Evolutionary conservation across 371 early-diverging fungal species (phyloP).

Genomic region (Zancudomyces culisetae): DNA sequence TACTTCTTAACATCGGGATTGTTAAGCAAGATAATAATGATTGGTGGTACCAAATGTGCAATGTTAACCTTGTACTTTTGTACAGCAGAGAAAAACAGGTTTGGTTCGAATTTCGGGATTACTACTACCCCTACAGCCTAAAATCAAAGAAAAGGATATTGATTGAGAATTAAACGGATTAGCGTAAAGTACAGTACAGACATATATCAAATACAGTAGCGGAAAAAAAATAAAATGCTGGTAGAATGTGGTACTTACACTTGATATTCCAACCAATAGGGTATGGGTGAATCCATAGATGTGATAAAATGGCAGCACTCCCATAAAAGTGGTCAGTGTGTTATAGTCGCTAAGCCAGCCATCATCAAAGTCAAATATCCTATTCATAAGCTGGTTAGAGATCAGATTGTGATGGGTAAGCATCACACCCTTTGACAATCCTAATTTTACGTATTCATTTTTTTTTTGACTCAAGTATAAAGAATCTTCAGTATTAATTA

Average conservation of each 20-base stretch:
- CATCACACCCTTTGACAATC: slow-evolving; percentile 53
- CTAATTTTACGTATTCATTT: no score
- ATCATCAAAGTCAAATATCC: slow-evolving; percentile 10
- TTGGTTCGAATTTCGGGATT: slow-evolving; percentile 38
- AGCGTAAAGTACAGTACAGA: slow-evolving; percentile 1
- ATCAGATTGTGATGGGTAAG: slow-evolving; percentile 61
- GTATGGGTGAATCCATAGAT: slow-evolving; percentile 36
- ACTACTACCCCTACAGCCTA: slow-evolving; percentile 16
- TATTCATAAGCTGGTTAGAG: slow-evolving; percentile 34
- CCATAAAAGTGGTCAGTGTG: not conserved
- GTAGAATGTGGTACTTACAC: not conserved
- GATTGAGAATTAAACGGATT: not conserved
- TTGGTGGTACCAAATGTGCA: slow-evolving; percentile 62
- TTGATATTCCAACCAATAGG: slow-evolving; percentile 8
- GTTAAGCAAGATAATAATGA: slow-evolving; percentile 46
- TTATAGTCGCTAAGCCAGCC: slow-evolving; percentile 1
- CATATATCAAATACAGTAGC: no score
- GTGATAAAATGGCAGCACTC: slow-evolving; percentile 47
- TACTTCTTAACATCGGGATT: slow-evolving; percentile 43
- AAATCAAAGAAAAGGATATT: not conserved
- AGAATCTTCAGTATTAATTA: no score
- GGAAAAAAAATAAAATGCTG: not conserved
- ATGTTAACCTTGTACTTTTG: slow-evolving; percentile 43
- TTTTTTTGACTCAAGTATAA: slow-evolving; percentile 9
- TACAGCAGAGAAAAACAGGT: slow-evolving; percentile 35